Percentiles rank a stretch among this genome's conserved stretches.
These are phyloP conservation scores for Kregervanrija fluxuum DNA, from an alignment of 805 yeast species.

Conservation along the genomic window DNA sequence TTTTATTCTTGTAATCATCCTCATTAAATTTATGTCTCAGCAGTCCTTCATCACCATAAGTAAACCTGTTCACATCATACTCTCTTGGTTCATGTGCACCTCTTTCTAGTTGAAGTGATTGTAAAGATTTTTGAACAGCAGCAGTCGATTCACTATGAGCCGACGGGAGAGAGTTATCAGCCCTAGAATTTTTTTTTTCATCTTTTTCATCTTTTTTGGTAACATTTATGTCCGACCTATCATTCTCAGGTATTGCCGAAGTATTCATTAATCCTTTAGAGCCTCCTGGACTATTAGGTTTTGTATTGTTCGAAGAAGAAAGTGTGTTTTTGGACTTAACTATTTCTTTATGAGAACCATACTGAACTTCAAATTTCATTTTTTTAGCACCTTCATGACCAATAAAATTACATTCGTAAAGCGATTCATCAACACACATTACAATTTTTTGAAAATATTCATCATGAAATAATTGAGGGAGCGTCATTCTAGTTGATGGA, in stretches of 20 bases:
- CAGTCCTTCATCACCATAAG: constrained; percentile 13
- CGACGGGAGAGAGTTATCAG: too few relatives aligned
- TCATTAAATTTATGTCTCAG: constrained; percentile 10
- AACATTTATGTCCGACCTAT: too few relatives aligned
- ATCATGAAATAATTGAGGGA: constrained; percentile 49
- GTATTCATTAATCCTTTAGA: too few relatives aligned
- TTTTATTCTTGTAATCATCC: constrained; percentile 7
- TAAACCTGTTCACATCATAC: constrained; percentile 5
- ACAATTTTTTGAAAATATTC: constrained; percentile 57
- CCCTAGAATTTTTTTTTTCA: too few relatives aligned
- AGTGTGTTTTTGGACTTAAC: not conserved
- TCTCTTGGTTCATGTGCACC: not conserved
- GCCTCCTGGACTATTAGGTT: too few relatives aligned
- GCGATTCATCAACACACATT: constrained; percentile 47
- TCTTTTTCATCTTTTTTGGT: too few relatives aligned
- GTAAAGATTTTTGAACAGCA: too few relatives aligned
- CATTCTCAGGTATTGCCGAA: too few relatives aligned
- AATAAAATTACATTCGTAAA: constrained; percentile 20
- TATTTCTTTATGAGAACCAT: constrained; percentile 5
- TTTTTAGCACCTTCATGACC: constrained; percentile 10
- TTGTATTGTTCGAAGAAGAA: too few relatives aligned
- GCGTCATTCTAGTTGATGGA: constrained; percentile 42
- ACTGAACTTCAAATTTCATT: constrained; percentile 4
- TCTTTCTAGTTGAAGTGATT: too few relatives aligned
- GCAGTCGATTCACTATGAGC: too few relatives aligned